Percentiles rank a stretch among this genome's conserved stretches.
These are phyloP conservation scores for Pseudopithomyces maydicus DNA, from an alignment of 2,329 filamentous ascomycete species.

Conservation along the genomic window DNA sequence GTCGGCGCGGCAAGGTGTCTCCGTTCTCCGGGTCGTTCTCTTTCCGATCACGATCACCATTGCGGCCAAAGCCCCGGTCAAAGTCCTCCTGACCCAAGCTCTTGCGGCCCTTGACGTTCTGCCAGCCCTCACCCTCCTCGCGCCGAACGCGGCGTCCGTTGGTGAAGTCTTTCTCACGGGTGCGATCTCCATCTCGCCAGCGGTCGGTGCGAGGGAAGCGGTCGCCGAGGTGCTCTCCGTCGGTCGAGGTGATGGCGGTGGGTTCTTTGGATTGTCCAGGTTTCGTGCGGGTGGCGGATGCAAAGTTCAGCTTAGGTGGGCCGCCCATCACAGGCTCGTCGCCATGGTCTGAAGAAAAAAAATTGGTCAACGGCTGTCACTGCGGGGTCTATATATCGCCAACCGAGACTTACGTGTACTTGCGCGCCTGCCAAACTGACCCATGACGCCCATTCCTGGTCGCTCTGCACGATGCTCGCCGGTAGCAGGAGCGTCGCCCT, in stretches of 20 bases:
- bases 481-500: constrained; percentile 29
- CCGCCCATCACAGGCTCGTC: constrained; percentile 82
- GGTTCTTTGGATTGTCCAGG: constrained; percentile 44
- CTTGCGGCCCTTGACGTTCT: constrained; percentile 73
- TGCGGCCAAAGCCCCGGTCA: constrained; percentile 68
- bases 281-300: constrained; percentile 70
- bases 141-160: constrained; percentile 48
- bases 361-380: constrained; percentile 36
- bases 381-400: constrained; percentile 41
- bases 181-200: constrained; percentile 48
- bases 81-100: constrained; percentile 74
- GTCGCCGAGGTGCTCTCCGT: constrained; percentile 46
- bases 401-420: constrained; percentile 55
- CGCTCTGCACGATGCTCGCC: constrained; percentile 37
- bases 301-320: constrained; percentile 81
- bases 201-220: constrained; percentile 36
- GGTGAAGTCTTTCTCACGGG: constrained; percentile 40
- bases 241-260: constrained; percentile 37
- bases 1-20: constrained; percentile 61
- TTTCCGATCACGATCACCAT: constrained; percentile 56
- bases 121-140: constrained; percentile 73
- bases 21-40: constrained; percentile 47
- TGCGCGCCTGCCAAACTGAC: constrained; percentile 39
- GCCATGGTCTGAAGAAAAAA: constrained; percentile 55
- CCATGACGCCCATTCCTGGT: constrained; percentile 42